Evolutionary conservation across 352 stramenopile genomes (phyloP), one percentile per base, ranked within the genome.

Genomic region (Phytophthora colocasiae): DNA sequence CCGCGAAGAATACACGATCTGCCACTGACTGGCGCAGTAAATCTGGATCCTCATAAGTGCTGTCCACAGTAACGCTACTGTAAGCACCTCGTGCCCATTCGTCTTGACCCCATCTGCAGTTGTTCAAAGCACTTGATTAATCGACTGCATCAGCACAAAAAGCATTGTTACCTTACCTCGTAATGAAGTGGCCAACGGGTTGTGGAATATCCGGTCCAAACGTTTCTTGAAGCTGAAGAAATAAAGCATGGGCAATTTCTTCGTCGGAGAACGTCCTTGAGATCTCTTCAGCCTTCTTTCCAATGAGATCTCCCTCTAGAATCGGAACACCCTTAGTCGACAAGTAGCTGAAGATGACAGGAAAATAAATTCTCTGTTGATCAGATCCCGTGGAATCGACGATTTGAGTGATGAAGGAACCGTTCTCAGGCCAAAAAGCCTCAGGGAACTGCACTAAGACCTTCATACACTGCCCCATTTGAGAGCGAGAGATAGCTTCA

Each of bases 381-480:
- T 59, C 19, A 12, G 24, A 55, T 15, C 31, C 49, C 26, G 49
- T 53, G 15, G 29, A 56, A 17, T 45, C 26, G 1, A n/a, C 55
- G 32, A 80, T 65, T 31, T 84, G 72, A 9, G 69, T 69, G 15
- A 85, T 77, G 45, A 89, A 84, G 2, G 71, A 70, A 1, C 67
- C 63, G 19, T 77, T 49, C 26, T 71, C 47, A 7, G 75, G 67
- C 84, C 82, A 91, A 44, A 93, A 91, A 4, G 75, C 71, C 7
- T 71, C 32, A 0, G 77, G 80, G 43, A 92, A 93, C 32, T 87
- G 73, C 36, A 93, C 58, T 26, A 91, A 54, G 9, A 92, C 63
- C 56, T 91, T 92, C 78, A 92, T 90, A 51, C 87, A 90, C 39
- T 85, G 74, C 6, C 80, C 81, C 71, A 89, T 89, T 43, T 69